Base-by-base conservation (phyloP, 2,329 filamentous ascomycete genomes). In the Colletotrichum sublineola region DNA sequence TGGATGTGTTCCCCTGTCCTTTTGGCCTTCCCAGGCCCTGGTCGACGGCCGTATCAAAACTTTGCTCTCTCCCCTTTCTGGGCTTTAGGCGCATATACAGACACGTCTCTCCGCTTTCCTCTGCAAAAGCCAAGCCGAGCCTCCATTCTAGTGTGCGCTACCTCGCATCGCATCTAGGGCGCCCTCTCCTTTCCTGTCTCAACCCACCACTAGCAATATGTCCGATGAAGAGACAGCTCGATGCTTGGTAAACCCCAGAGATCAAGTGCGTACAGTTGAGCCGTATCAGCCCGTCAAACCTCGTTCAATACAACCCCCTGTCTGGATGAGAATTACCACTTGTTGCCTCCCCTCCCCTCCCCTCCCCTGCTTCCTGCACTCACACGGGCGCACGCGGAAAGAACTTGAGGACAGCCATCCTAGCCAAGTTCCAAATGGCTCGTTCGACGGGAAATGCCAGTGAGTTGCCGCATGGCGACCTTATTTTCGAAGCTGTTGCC, bases 371-470 rank as follows among this genome's bases (percentile, higher is more conserved):
- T 48, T 70, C 60, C 44, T 73, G 66, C 60, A 48, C 44, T n/a
- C 18, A n/a, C 8, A 46, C 18, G 9, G 2, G n/a, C 18, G 4
- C 18, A 63, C 40, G 9, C 40, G 44, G 31, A 68, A 18, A 15
- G 29, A 53, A n/a, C 52, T 60, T 68, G 58, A 72, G 69, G 29
- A 52, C 42, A 63, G 40, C 38, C 64, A 58, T 60, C 69, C 69
- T n/a, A 36, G 69, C 20, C 58, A 55, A 68, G 65, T 60, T 33
- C 66, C 56, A 73, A 61, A 65, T 67, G 70, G 62, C 33, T 71
- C 75, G 73, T 11, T 76, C 78, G 68, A 80, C 84, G 75, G 86
- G 86, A 74, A 56, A 66, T 63, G 69, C 68, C 70, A 73, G 71
- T 74, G 70, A 73, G 66, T 71, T 61, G 71, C 73, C 66, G 73